Evolutionary conservation across 805 yeast species (phyloP), one percentile per base, ranked within the genome.

Genomic region (Kluyveromyces wickerhamii): DNA sequence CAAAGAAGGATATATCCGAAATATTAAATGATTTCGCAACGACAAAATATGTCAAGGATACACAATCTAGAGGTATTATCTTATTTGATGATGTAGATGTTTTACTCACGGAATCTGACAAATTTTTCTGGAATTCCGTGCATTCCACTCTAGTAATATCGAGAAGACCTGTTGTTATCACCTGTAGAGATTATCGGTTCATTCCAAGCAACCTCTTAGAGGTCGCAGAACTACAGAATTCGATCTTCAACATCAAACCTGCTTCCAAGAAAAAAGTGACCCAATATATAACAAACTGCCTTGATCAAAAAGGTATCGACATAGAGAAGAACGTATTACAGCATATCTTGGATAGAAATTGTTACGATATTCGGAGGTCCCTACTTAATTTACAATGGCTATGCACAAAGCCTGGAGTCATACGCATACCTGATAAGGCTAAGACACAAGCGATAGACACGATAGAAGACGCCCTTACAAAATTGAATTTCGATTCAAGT

Each of bases 61-160:
- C 48, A 26, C 45, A 45, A 10, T 44, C 53, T n/a, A 68, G 74
- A 39, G 87, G 89, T 6, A 62, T 86, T 5, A 77, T 92, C 4
- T 57, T 92, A 21, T 66, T 89, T 38, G 95, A 88, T 46, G 96
- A 89, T 48, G 88, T 83, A 26, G 95, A 89, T 52, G 64, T 84
- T 8, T 54, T 88, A 13, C 85, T 80, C 48, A 85, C 75, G 35
- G 74, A 70, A 26, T 75, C 72, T 21, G 97, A 92, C 48, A 74
- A 71, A 37, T 75, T 76, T 2, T 88, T 89, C 51, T 92, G 96
- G 96, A 50, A 66, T 1, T 75, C 79, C 2, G 66, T 86, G 2
- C 72, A 70, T 29, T 78, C 74, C 32, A 65, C 84, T 10, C 56
- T 86, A 25, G 64, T 66, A 23, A 67, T 71, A 12, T 69, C 85